A percentile compares a stretch with the other conserved stretches of the same genome.
Conservation (phyloP, 1,284 basidiomycete genomes). For the Melampsora larici-populina region DNA sequence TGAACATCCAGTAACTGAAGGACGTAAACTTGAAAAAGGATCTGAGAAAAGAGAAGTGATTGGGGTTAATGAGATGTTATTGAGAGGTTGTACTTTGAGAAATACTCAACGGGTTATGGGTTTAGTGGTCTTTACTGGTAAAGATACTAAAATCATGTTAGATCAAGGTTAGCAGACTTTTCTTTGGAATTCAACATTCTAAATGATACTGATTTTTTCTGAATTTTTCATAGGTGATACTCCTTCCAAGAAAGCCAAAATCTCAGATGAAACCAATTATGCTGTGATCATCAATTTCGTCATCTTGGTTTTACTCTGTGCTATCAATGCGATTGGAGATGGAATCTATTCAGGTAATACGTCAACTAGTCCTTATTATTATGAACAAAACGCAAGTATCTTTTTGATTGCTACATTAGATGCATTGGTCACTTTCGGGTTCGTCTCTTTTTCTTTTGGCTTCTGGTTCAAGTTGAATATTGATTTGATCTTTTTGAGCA, state of each 20-base stretch:
- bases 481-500: constrained; percentile 13
- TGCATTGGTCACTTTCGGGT: constrained; percentile 85
- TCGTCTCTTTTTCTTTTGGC: constrained; percentile 53
- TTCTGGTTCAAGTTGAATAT: constrained; percentile 48
- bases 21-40: constrained; percentile 47
- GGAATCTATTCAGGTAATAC: constrained; percentile 70
- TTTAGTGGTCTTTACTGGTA: too few relatives aligned
- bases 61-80: too few relatives aligned
- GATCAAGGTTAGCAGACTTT: constrained; percentile 57
- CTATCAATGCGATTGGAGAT: constrained; percentile 63
- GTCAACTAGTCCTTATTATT: constrained; percentile 69
- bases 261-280: constrained; percentile 98
- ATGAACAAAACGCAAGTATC: constrained; percentile 66
- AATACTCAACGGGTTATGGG: too few relatives aligned
- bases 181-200: not conserved
- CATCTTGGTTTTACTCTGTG: constrained; percentile 74
- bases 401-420: constrained; percentile 67
- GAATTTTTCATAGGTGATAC: constrained; percentile 49
- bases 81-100: too few relatives aligned
- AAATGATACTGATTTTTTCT: not conserved
- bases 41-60: too few relatives aligned
- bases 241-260: constrained; percentile 83
- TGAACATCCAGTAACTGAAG: constrained; percentile 49
- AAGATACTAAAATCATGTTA: too few relatives aligned
- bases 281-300: constrained; percentile 93